phyloP scores from a whole-genome alignment of 2,329 filamentous ascomycete genomes.

The Phialophora expanda region DNA sequence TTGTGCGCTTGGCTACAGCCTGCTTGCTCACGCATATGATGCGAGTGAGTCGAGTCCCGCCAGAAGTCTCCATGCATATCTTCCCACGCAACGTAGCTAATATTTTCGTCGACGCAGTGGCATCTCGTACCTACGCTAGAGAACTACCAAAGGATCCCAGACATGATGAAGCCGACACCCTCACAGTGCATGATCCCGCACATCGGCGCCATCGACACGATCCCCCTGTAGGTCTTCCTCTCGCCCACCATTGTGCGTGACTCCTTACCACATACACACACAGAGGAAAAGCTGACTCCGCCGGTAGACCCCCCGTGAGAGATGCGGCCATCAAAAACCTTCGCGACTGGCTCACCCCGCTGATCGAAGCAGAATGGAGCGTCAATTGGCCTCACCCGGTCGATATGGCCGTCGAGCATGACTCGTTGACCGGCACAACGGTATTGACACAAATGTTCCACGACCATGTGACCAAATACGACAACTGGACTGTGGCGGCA shows the following conservation, averaged over 20 bases:
- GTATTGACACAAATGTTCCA: slow-evolving; percentile 28
- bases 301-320: slow-evolving; percentile 24
- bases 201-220: slow-evolving; percentile 35
- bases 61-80: neutral
- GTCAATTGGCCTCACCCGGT: slow-evolving; percentile 31
- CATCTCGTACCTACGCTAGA: slow-evolving; percentile 28
- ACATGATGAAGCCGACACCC: slow-evolving; percentile 37
- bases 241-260: neutral
- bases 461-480: slow-evolving; percentile 29
- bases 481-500: slow-evolving; percentile 33
- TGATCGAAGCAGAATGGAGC: slow-evolving; percentile 29
- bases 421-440: slow-evolving; percentile 19
- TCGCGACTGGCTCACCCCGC: slow-evolving; percentile 34
- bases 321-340: slow-evolving; percentile 31
- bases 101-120: slow-evolving; percentile 22
- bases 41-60: slow-evolving; percentile 27
- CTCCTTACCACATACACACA: neutral
- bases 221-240: slow-evolving; percentile 30
- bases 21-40: slow-evolving; percentile 33
- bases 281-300: neutral
- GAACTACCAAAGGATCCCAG: slow-evolving; percentile 29
- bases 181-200: slow-evolving; percentile 34
- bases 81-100: neutral
- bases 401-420: slow-evolving; percentile 28
- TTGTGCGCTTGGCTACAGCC: slow-evolving; percentile 26